A percentile compares a stretch with the other conserved stretches of the same genome.
Evolutionary conservation across 192 early-diverging fungal genomes (phyloP).

Genomic region (Coemansia sp.): DNA sequence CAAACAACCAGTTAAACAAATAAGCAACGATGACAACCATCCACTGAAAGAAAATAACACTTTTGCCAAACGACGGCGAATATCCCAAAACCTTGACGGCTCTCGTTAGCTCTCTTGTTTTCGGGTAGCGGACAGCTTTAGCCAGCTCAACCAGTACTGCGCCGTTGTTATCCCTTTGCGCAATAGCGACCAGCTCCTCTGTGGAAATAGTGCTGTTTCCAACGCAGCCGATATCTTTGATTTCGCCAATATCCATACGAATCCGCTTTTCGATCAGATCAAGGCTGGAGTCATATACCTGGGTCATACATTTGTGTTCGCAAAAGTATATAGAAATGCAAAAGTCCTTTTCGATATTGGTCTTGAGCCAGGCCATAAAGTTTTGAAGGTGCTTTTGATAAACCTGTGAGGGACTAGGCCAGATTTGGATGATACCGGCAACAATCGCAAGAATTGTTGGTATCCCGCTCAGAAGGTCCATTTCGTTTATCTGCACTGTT

Average conservation of each 20-base stretch:
- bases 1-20: neutral
- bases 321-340: slow-evolving; percentile 19
- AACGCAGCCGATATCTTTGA: slow-evolving; percentile 7
- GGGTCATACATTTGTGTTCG: slow-evolving; percentile 16
- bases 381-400: no score
- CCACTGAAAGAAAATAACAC: slow-evolving; percentile 34
- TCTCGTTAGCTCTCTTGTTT: slow-evolving; percentile 5
- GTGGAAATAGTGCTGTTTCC: neutral
- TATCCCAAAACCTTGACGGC: slow-evolving; percentile 9
- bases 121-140: slow-evolving; percentile 14
- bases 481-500: no score
- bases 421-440: no score
- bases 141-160: slow-evolving; percentile 17
- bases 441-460: no score
- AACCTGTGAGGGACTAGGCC: no score
- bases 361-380: neutral
- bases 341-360: slow-evolving; percentile 24
- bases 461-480: no score
- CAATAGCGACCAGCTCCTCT: slow-evolving; percentile 19
- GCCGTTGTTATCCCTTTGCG: slow-evolving; percentile 10
- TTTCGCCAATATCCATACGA: slow-evolving; percentile 14
- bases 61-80: slow-evolving; percentile 16
- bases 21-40: slow-evolving; percentile 1
- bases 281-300: slow-evolving; percentile 15
- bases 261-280: slow-evolving; percentile 20